Evolutionary conservation across 1,284 basidiomycete genomes (phyloP).

Genomic region (Gomphus bonarii): DNA sequence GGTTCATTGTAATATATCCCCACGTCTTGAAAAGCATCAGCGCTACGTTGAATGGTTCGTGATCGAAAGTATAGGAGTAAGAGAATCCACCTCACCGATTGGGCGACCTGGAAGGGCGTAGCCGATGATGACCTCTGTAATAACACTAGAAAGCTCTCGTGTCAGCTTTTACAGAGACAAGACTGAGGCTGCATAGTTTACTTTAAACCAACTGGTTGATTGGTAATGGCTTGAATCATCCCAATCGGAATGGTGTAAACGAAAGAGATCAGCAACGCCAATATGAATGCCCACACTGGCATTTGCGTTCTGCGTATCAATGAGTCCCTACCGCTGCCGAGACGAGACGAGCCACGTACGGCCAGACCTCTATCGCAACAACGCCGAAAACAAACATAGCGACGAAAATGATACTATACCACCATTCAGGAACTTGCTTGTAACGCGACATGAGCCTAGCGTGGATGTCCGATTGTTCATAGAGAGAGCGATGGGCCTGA

Average conservation of each 20-base stretch:
- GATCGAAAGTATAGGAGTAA: neutral
- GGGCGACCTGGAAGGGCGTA: slow-evolving; percentile 44
- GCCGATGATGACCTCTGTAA: slow-evolving; percentile 42
- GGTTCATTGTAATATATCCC: slow-evolving; percentile 41
- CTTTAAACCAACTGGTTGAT: slow-evolving; percentile 30
- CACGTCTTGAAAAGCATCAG: slow-evolving; percentile 55
- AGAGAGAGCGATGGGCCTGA: slow-evolving; percentile 44
- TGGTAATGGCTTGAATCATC: slow-evolving; percentile 40
- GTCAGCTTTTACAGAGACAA: neutral
- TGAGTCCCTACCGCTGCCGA: neutral
- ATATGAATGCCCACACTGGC: slow-evolving; percentile 50
- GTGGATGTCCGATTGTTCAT: slow-evolving; percentile 76
- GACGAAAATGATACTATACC: slow-evolving; percentile 19
- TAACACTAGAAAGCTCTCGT: slow-evolving; percentile 20
- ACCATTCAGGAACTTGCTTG: slow-evolving; percentile 65
- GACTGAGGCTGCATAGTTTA: slow-evolving; percentile 9
- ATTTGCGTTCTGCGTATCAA: slow-evolving; percentile 34
- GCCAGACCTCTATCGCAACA: slow-evolving; percentile 59
- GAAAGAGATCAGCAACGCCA: slow-evolving; percentile 24
- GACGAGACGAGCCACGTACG: slow-evolving; percentile 14
- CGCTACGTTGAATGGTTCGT: slow-evolving; percentile 21
- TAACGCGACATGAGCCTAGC: slow-evolving; percentile 73
- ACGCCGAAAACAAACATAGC: slow-evolving; percentile 53
- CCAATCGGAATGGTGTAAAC: slow-evolving; percentile 47
- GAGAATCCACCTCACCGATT: slow-evolving; percentile 16